Evolutionary conservation across 129 eudicot species (phyloP).

Genomic region (Calendula officinalis): DNA sequence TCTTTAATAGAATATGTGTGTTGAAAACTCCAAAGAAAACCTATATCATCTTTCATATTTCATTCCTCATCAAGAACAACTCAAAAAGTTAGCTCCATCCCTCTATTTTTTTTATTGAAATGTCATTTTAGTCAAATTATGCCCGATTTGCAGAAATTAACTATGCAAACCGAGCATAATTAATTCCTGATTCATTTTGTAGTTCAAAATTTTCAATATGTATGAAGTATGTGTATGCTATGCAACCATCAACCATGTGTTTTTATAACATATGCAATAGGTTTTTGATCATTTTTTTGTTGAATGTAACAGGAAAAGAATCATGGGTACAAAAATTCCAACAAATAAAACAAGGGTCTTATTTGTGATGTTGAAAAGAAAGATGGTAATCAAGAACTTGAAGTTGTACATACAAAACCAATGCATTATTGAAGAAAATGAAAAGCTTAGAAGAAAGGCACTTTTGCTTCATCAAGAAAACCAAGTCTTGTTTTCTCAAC

Average conservation of each 20-base stretch:
- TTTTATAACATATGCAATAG: background rate
- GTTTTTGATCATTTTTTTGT: conserved; percentile 1
- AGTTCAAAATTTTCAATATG: background rate
- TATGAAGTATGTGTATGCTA: background rate
- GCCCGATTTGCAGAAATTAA: background rate
- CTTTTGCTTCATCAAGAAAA: conserved; percentile 56
- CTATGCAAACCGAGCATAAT: background rate
- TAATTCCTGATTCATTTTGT: background rate
- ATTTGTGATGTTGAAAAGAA: conserved; percentile 37
- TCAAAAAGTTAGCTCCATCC: background rate
- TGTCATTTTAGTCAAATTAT: background rate
- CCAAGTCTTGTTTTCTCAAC: conserved; percentile 47
- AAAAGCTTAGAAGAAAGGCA: conserved; percentile 56
- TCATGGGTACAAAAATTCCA: conserved; percentile 12
- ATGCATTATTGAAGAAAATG: conserved; percentile 62
- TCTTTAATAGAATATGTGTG: conserved; percentile 27
- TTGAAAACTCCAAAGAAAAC: conserved; percentile 22
- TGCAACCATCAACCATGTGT: background rate
- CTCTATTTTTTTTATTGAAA: background rate
- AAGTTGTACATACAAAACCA: conserved; percentile 57
- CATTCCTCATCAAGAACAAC: conserved; percentile 28
- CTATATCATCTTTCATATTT: conserved; percentile 24
- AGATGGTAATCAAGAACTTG: conserved; percentile 57
- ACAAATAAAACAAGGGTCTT: conserved; percentile 28
- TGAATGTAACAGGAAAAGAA: conserved; percentile 33